A percentile compares a stretch with the other conserved stretches of the same genome.
These are phyloP conservation scores for Suillus clintonianus DNA, from an alignment of 768 basidiomycete species.

Conservation along the genomic window DNA sequence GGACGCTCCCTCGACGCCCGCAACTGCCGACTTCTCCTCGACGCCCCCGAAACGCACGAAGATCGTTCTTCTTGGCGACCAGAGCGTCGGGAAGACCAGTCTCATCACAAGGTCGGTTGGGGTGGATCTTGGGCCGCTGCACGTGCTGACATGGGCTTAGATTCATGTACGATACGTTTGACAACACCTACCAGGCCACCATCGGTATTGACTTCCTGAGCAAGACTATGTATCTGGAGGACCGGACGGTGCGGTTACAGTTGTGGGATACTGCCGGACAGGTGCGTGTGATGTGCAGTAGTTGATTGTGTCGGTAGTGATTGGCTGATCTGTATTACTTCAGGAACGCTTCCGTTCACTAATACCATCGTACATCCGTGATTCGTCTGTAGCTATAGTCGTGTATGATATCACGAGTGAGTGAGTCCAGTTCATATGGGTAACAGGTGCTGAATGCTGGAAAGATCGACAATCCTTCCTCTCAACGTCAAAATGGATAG, in stretches of 20 bases:
- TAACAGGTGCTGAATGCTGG: slow-evolving; percentile 4
- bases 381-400: slow-evolving; percentile 97
- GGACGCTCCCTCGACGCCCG: slow-evolving; percentile 64
- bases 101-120: slow-evolving; percentile 85
- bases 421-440: slow-evolving; percentile 29
- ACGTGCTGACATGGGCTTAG: slow-evolving; percentile 37
- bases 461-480: slow-evolving; percentile 96
- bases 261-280: slow-evolving; percentile 99
- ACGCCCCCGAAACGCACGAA: slow-evolving; percentile 93
- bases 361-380: slow-evolving; percentile 98
- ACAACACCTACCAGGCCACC: slow-evolving; percentile 98
- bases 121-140: background rate
- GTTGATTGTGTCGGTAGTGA: background rate
- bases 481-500: slow-evolving; percentile 99
- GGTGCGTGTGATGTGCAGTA: slow-evolving; percentile 41
- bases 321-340: slow-evolving; percentile 6
- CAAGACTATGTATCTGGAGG: slow-evolving; percentile 99
- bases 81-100: slow-evolving; percentile 98
- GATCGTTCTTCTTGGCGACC: slow-evolving; percentile 94
- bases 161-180: slow-evolving; percentile 99
- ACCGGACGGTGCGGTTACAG: slow-evolving; percentile 95
- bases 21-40: slow-evolving; percentile 81
- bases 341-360: slow-evolving; percentile 97
- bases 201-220: slow-evolving; percentile 99
- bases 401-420: slow-evolving; percentile 98